Percentiles rank a stretch among this genome's conserved stretches.
These are phyloP conservation scores for Citrus mangshanensis DNA, from an alignment of 345 rosid species.

Conservation along the genomic window DNA sequence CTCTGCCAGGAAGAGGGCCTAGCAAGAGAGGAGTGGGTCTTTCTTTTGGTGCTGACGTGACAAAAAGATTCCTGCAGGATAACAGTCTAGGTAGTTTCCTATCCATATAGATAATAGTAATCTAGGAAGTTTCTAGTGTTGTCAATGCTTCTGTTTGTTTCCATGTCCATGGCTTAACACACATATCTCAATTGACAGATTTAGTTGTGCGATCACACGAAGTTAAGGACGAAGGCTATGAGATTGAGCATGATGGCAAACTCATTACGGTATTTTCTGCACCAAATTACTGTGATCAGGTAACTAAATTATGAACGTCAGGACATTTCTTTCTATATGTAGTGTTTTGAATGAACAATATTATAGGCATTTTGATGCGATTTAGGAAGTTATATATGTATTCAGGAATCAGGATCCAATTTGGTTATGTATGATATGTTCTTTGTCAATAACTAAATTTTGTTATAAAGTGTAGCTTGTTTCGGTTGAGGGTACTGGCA, in stretches of 20 bases:
- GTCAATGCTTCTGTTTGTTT: slow-evolving; percentile 2
- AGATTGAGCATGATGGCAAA: slow-evolving; percentile 95
- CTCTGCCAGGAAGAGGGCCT: slow-evolving; percentile 92
- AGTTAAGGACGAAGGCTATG: slow-evolving; percentile 97
- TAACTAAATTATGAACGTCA: slow-evolving; percentile 17
- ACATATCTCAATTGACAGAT: slow-evolving; percentile 41
- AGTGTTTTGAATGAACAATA: not conserved
- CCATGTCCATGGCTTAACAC: slow-evolving; percentile 14
- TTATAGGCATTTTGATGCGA: not conserved
- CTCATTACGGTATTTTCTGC: slow-evolving; percentile 97
- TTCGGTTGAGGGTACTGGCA: not conserved
- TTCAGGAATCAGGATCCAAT: not conserved
- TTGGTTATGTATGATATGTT: not conserved
- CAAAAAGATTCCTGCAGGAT: slow-evolving; percentile 76
- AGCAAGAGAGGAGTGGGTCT: slow-evolving; percentile 98
- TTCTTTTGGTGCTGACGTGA: slow-evolving; percentile 91
- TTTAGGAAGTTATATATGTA: not conserved
- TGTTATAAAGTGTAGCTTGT: not conserved
- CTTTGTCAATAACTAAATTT: not conserved
- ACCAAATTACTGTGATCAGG: slow-evolving; percentile 99
- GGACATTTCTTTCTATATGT: not conserved
- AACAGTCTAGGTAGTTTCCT: slow-evolving; percentile 72
- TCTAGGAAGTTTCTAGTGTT: slow-evolving; percentile 34
- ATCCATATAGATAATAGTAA: slow-evolving; percentile 38
- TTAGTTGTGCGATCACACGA: slow-evolving; percentile 91